Base-by-base conservation (phyloP, 176 grass and related monocot genomes). In the Rhynchospora tenuis region DNA sequence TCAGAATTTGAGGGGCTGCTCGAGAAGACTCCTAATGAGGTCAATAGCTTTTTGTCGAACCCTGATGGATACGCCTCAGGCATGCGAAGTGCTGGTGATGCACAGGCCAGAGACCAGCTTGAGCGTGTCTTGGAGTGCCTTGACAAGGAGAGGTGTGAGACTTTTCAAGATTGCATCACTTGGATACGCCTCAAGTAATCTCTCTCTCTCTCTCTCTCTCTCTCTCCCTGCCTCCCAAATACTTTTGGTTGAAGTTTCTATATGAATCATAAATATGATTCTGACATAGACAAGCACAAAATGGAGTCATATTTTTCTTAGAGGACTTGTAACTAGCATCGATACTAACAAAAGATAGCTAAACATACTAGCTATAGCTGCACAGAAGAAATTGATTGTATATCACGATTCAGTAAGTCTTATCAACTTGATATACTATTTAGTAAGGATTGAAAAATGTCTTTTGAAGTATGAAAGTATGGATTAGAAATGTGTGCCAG, bases 91-190 rank as follows among this genome's bases (percentile, higher is more conserved):
- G 83, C 84, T 81, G 88, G 91, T 55, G 88, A 93, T 88, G 91
- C 88, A 50, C 91, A 93, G 80, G 91, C 91, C 43, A 90, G 81
- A 78, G 86, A 90, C 29, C 83, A 84, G 29, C 91, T 90, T 46
- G 86, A 90, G 59, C 84, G 84, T 64, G 90, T 93, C 28, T 78
- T 84, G 79, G 86, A 88, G 33, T 93, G 88, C 63, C 88, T 93
- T 82, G 74, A 87, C 79, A 83, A 64, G 31, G 91, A 88, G 45
- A 47, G 74, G 15, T 93, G 91, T 81, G 85, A 83, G 60, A 86
- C 73, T 20, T 97, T 97, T 84, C 85, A 97, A 73, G 87, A 89
- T 83, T 91, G 94, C 67, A 89, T 97, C 73, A 89, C 23, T 31
- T 97, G 91, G 89, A 86, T 88, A 82, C 71, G 87, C 44, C 78